Conservation (phyloP, 495 filamentous ascomycete genomes). For the Penicillium mononematosum region DNA sequence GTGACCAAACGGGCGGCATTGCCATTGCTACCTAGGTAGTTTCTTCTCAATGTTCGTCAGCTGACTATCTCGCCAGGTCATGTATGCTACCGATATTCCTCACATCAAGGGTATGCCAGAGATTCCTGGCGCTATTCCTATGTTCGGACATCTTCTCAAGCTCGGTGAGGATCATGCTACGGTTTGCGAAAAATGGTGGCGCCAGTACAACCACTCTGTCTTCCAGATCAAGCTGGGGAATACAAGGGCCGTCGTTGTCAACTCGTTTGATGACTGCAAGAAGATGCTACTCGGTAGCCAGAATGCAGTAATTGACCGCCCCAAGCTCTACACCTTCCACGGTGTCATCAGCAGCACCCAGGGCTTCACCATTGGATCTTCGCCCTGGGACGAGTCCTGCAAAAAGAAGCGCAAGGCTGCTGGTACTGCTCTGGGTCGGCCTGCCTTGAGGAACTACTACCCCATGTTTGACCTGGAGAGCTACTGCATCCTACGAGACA, state of each 20-base stretch:
- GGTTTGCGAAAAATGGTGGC: conserved; percentile 53
- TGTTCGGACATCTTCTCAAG: conserved; percentile 53
- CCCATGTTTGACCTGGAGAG: conserved; percentile 55
- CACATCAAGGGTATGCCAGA: conserved; percentile 50
- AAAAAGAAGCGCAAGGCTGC: conserved; percentile 53
- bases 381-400: conserved; percentile 52
- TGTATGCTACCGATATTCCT: conserved; percentile 42
- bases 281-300: conserved; percentile 49
- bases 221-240: conserved; percentile 58
- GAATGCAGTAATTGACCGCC: conserved; percentile 48
- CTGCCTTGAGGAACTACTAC: conserved; percentile 46
- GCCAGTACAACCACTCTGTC: conserved; percentile 49
- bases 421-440: conserved; percentile 44
- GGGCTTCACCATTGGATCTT: conserved; percentile 46
- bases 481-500: conserved; percentile 47
- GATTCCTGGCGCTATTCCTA: conserved; percentile 49
- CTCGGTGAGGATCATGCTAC: conserved; percentile 58
- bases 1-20: background rate
- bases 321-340: conserved; percentile 50
- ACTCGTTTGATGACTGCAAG: conserved; percentile 47
- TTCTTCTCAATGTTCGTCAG: background rate
- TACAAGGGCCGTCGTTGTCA: conserved; percentile 49
- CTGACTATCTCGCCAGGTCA: background rate
- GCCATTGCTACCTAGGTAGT: background rate
- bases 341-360: conserved; percentile 48